phyloP scores from a whole-genome alignment of 805 yeast genomes.

The Kregervanrija pseudodelftensis region DNA sequence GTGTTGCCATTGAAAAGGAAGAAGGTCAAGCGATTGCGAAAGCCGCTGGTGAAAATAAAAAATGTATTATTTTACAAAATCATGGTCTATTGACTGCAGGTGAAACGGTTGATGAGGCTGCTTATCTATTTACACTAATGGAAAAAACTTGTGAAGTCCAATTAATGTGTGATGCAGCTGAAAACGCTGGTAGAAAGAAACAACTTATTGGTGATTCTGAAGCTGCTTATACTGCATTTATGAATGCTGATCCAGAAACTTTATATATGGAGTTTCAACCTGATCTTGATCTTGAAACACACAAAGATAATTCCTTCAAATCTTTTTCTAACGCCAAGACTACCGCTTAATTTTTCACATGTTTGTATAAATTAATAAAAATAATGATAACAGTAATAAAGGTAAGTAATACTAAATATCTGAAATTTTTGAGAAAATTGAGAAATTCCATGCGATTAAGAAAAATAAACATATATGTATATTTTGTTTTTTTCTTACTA shows the following conservation, averaged over 20 bases:
- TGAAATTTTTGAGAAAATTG: too few relatives aligned
- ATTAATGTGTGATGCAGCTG: constrained; percentile 50
- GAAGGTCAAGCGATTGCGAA: constrained; percentile 59
- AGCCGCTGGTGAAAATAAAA: constrained; percentile 53
- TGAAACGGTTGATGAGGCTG: constrained; percentile 66
- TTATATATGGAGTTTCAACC: constrained; percentile 70
- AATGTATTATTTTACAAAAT: constrained; percentile 52
- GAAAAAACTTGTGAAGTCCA: constrained; percentile 64
- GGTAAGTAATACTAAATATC: too few relatives aligned
- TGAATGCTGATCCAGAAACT: constrained; percentile 58
- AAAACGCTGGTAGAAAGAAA: constrained; percentile 33
- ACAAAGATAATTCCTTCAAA: constrained; percentile 23
- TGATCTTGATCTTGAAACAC: constrained; percentile 47
- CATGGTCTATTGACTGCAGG: constrained; percentile 73
- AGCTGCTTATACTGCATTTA: constrained; percentile 58
- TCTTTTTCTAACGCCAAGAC: constrained; percentile 16
- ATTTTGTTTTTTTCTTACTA: too few relatives aligned
- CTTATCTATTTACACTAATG: constrained; percentile 54
- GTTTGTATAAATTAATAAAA: too few relatives aligned
- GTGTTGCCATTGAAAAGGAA: constrained; percentile 61
- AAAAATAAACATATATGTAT: too few relatives aligned
- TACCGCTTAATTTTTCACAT: background rate
- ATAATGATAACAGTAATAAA: too few relatives aligned
- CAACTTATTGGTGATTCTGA: constrained; percentile 47
- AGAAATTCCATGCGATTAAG: too few relatives aligned